Evolutionary conservation across 2,329 filamentous ascomycete species (phyloP).

Genomic region (Pyrenophora tritici-repentis): DNA sequence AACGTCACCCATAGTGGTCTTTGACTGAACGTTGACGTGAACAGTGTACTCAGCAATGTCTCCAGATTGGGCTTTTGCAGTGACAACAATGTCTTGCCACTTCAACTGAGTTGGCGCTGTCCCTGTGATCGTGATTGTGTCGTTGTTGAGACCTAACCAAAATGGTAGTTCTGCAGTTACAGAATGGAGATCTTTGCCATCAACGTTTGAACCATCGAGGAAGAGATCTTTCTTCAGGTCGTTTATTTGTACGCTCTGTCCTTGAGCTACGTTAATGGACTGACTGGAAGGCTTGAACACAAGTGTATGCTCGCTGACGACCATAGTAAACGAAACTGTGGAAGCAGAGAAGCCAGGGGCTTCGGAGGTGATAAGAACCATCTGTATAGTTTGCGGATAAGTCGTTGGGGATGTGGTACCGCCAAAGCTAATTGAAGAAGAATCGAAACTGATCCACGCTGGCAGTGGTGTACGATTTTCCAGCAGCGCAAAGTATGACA

Average conservation of each 20-base stretch:
- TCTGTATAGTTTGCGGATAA: constrained; percentile 70
- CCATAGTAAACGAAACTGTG: constrained; percentile 69
- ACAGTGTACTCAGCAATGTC: constrained; percentile 65
- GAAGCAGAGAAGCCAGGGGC: constrained; percentile 75
- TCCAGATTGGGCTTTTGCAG: constrained; percentile 62
- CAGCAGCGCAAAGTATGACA: constrained; percentile 76
- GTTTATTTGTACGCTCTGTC: constrained; percentile 37
- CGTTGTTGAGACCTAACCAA: constrained; percentile 71
- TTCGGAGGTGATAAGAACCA: constrained; percentile 78
- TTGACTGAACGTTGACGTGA: constrained; percentile 48
- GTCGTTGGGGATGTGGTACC: constrained; percentile 72
- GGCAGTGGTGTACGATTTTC: constrained; percentile 80
- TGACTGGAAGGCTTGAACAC: constrained; percentile 60
- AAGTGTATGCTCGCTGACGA: constrained; percentile 72
- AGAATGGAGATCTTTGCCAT: constrained; percentile 56
- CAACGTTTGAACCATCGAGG: constrained; percentile 50
- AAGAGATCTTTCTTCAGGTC: constrained; percentile 40
- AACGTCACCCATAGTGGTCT: constrained; percentile 52
- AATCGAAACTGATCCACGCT: constrained; percentile 81
- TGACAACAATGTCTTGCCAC: constrained; percentile 66
- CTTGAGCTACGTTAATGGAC: constrained; percentile 40
- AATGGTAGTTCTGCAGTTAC: constrained; percentile 62
- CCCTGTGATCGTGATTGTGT: constrained; percentile 67
- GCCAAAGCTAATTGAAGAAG: constrained; percentile 66
- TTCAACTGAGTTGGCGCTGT: constrained; percentile 63